Conservation (phyloP, 1,284 basidiomycete genomes). For the Sanghuangporus sanghuang region DNA sequence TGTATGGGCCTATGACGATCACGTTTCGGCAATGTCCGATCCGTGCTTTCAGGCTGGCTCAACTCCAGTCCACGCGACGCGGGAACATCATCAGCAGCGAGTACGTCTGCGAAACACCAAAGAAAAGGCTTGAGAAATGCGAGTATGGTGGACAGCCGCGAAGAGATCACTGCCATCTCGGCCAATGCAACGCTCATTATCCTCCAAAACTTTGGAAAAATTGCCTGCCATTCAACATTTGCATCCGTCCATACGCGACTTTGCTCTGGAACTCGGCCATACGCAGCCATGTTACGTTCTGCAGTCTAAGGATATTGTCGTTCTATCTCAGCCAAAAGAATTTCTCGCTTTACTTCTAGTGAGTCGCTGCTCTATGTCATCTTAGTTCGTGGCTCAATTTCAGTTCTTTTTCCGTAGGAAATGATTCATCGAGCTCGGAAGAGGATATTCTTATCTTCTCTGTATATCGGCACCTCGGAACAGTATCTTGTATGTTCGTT, state of each 20-base stretch:
- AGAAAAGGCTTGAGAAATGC: not conserved
- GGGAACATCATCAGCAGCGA: not conserved
- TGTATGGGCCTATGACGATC: conserved; percentile 5
- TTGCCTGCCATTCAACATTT: conserved; percentile 6
- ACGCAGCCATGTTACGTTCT: conserved; percentile 20
- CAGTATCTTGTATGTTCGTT: conserved; percentile 51
- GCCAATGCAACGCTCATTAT: conserved; percentile 13
- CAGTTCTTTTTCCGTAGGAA: conserved; percentile 37
- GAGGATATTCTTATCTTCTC: conserved; percentile 82
- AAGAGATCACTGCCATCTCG: conserved; percentile 8
- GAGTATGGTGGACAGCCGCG: conserved; percentile 6
- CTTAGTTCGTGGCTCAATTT: not conserved
- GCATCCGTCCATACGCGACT: conserved; percentile 9
- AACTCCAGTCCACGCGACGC: not conserved
- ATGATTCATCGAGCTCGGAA: conserved; percentile 69
- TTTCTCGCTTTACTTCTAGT: conserved; percentile 17
- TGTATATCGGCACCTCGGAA: conserved; percentile 77
- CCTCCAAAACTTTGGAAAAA: conserved; percentile 8
- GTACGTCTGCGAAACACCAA: not conserved
- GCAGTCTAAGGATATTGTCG: conserved; percentile 11
- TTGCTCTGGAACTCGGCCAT: conserved; percentile 14
- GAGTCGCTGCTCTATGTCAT: not conserved
- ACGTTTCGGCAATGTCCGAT: not conserved
- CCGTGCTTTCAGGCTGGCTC: too few relatives aligned
- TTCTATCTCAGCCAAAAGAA: conserved; percentile 14